A percentile compares a stretch with the other conserved stretches of the same genome.
phyloP scores from a whole-genome alignment of 371 early-diverging fungal genomes.

The Modicella reniformis region DNA sequence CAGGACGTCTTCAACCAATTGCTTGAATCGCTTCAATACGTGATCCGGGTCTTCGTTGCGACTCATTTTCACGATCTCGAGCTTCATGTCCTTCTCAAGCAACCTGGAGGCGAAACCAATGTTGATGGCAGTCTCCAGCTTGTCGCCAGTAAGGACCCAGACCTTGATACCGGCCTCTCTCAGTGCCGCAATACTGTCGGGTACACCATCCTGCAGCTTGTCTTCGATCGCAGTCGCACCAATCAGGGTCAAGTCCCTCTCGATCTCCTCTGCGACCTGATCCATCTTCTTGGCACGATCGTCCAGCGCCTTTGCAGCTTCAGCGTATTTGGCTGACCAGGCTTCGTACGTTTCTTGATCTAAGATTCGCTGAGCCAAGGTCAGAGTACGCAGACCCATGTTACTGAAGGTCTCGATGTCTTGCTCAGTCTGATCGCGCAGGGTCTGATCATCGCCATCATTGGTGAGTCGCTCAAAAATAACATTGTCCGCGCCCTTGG shows the following conservation, averaged over 20 bases:
- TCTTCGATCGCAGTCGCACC: constrained; percentile 99
- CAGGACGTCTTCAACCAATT: constrained; percentile 55
- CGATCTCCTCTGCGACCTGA: constrained; percentile 78
- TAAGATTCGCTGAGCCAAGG: constrained; percentile 79
- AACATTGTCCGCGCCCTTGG: constrained; percentile 97
- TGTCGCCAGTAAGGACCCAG: constrained; percentile 99
- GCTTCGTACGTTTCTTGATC: constrained; percentile 73
- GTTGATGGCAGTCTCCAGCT: constrained; percentile 98
- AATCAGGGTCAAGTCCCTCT: constrained; percentile 80
- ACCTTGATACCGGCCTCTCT: constrained; percentile 93
- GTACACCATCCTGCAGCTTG: constrained; percentile 95
- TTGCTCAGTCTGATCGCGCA: constrained; percentile 64
- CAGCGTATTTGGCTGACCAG: constrained; percentile 75
- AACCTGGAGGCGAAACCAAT: constrained; percentile 92
- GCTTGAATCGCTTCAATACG: constrained; percentile 59
- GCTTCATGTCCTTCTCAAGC: constrained; percentile 75
- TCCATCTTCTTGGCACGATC: constrained; percentile 82
- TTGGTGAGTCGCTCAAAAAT: constrained; percentile 80
- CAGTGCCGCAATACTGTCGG: constrained; percentile 87
- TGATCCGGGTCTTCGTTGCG: constrained; percentile 52
- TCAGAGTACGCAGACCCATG: constrained; percentile 87
- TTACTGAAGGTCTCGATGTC: constrained; percentile 67
- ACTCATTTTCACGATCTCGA: constrained; percentile 76
- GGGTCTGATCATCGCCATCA: constrained; percentile 54
- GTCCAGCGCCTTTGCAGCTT: constrained; percentile 77